Percentiles rank a stretch among this genome's conserved stretches.
Conservation (phyloP, 306 rosid genomes). For the Ochetophila trinervis region DNA sequence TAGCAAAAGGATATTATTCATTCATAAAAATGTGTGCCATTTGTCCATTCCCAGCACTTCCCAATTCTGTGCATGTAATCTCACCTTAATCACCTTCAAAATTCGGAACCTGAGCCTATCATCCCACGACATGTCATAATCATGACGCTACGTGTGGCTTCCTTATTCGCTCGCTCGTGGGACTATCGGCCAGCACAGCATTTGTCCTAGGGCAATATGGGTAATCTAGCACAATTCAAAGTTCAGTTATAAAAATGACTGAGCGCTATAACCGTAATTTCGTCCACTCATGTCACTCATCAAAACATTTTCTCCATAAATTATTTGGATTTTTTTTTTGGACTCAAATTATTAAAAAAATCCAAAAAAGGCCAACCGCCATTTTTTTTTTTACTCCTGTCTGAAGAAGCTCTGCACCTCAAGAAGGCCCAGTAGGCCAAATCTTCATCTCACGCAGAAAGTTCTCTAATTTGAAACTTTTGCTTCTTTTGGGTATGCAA, state of each 20-base stretch:
- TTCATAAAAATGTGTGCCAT: constrained; percentile 44
- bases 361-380: constrained; percentile 25
- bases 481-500: constrained; percentile 30
- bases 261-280: constrained; percentile 38
- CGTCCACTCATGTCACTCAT: constrained; percentile 76
- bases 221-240: constrained; percentile 31
- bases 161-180: neutral
- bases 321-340: neutral
- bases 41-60: neutral
- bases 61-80: constrained; percentile 11
- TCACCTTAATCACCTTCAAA: neutral
- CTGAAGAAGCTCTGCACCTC: constrained; percentile 29
- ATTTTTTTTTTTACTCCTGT: constrained; percentile 20
- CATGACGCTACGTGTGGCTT: constrained; percentile 1
- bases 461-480: constrained; percentile 18
- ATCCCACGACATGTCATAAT: neutral
- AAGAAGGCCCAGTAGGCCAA: constrained; percentile 18
- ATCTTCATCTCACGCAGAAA: neutral
- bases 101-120: neutral
- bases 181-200: neutral
- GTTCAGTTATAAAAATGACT: constrained; percentile 24
- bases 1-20: neutral
- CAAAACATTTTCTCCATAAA: constrained; percentile 20
- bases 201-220: constrained; percentile 15
- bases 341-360: neutral